Percentiles rank a stretch among this genome's conserved stretches.
Conservation (phyloP, 371 early-diverging fungal genomes). For the Saksenaea vasiformis region DNA sequence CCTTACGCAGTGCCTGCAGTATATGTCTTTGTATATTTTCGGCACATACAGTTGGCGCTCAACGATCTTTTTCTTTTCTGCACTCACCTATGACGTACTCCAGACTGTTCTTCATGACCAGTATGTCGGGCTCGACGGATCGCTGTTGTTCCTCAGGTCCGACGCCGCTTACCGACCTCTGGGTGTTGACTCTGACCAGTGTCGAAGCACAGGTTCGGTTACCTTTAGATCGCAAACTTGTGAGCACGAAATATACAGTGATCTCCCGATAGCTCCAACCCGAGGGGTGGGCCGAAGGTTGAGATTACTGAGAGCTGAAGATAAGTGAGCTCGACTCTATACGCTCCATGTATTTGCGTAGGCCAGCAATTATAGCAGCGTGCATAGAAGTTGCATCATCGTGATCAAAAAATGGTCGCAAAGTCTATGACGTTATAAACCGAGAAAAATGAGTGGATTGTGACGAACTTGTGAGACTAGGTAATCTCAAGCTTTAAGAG, state of each 20-base stretch:
- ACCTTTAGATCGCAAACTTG: neutral
- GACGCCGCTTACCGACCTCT: neutral
- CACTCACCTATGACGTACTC: slow-evolving; percentile 7
- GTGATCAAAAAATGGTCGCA: no score
- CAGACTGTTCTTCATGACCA: slow-evolving; percentile 5
- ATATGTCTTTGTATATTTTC: neutral
- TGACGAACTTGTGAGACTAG: no score
- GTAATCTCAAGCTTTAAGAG: no score
- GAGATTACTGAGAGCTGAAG: no score
- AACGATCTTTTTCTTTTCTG: neutral
- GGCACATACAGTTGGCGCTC: neutral
- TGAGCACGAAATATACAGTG: neutral
- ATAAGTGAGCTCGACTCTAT: no score
- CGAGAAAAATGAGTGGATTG: no score
- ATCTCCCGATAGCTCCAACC: no score
- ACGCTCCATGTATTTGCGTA: no score
- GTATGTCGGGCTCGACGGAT: slow-evolving; percentile 8
- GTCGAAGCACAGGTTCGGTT: slow-evolving; percentile 3
- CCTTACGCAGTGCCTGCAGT: neutral
- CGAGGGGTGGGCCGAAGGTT: no score
- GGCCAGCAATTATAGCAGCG: no score
- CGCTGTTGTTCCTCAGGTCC: neutral
- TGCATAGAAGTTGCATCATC: no score
- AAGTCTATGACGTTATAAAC: no score
- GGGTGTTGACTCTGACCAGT: neutral